Evolutionary conservation across 2,329 filamentous ascomycete genomes (phyloP).

Genomic region (Tolypocladium endophyticum): DNA sequence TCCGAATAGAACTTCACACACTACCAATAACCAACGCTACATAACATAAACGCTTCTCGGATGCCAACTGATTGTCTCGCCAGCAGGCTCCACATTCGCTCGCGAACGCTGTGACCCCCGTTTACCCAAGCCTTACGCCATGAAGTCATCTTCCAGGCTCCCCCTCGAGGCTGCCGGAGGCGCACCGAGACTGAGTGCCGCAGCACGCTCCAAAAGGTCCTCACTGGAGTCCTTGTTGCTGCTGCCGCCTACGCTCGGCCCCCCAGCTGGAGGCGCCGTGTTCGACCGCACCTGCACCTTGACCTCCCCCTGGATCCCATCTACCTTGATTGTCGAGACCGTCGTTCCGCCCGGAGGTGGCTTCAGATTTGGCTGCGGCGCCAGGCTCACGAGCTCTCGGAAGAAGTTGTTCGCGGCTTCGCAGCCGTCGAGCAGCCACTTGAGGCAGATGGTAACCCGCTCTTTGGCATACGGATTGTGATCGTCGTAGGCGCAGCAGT

Average conservation of each 20-base stretch:
- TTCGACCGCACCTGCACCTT: conserved; percentile 39
- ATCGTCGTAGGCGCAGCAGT: conserved; percentile 84
- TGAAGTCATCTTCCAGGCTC: conserved; percentile 33
- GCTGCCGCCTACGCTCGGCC: conserved; percentile 1
- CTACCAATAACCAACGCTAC: neutral
- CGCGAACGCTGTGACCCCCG: too few relatives aligned
- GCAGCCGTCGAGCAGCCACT: conserved; percentile 68
- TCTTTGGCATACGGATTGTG: conserved; percentile 93
- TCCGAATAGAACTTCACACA: neutral
- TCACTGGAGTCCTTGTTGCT: conserved; percentile 14
- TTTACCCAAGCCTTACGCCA: conserved; percentile 20
- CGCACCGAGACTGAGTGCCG: conserved; percentile 27
- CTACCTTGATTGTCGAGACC: conserved; percentile 37
- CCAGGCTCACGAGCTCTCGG: conserved; percentile 45
- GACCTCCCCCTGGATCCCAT: conserved; percentile 46
- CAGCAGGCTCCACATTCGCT: neutral
- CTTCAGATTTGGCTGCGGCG: conserved; percentile 26
- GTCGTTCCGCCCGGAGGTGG: conserved; percentile 22
- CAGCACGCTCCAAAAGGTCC: conserved; percentile 33
- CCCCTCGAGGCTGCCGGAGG: conserved; percentile 4
- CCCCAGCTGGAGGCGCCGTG: conserved; percentile 11
- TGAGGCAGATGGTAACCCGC: conserved; percentile 79
- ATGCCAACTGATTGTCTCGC: neutral
- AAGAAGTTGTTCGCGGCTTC: conserved; percentile 64
- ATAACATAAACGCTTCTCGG: neutral